A percentile compares a stretch with the other conserved stretches of the same genome.
Conservation (phyloP, 345 rosid genomes). For the Brassica incana region DNA sequence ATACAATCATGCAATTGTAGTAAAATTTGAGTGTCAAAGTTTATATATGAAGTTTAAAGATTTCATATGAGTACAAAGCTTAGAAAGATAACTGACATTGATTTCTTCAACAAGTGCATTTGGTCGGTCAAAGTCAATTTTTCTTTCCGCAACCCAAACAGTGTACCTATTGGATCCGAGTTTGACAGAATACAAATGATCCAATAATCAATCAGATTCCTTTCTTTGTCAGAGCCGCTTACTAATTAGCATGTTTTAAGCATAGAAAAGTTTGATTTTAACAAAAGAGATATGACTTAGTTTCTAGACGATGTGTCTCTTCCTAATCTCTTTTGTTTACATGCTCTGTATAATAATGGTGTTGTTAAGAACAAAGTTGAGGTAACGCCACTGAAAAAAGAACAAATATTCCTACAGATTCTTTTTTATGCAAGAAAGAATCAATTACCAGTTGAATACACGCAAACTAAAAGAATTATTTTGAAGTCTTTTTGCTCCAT, state of each 20-base stretch:
- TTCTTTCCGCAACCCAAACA: slow-evolving; percentile 26
- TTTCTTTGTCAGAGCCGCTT: background rate
- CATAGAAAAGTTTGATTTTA: background rate
- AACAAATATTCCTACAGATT: background rate
- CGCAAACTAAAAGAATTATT: slow-evolving; percentile 19
- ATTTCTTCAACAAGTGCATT: slow-evolving; percentile 16
- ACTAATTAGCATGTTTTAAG: background rate
- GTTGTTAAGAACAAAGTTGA: background rate
- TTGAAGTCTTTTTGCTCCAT: slow-evolving; percentile 34
- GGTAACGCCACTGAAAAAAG: background rate
- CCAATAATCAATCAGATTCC: slow-evolving; percentile 23
- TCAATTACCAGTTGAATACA: background rate
- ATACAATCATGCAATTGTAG: background rate
- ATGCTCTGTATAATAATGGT: background rate
- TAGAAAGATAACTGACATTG: slow-evolving; percentile 1
- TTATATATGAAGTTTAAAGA: background rate
- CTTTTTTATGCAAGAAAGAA: background rate
- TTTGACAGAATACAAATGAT: slow-evolving; percentile 23
- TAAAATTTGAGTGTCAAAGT: slow-evolving; percentile 5
- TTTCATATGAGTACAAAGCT: background rate
- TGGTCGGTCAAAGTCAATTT: slow-evolving; percentile 40
- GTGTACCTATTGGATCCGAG: slow-evolving; percentile 23
- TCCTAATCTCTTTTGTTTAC: background rate
- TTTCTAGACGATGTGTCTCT: background rate
- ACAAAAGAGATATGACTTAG: background rate